Evolutionary conservation across 139 green algal genomes (phyloP).

Genomic region (Diplosphaera chodatii): DNA sequence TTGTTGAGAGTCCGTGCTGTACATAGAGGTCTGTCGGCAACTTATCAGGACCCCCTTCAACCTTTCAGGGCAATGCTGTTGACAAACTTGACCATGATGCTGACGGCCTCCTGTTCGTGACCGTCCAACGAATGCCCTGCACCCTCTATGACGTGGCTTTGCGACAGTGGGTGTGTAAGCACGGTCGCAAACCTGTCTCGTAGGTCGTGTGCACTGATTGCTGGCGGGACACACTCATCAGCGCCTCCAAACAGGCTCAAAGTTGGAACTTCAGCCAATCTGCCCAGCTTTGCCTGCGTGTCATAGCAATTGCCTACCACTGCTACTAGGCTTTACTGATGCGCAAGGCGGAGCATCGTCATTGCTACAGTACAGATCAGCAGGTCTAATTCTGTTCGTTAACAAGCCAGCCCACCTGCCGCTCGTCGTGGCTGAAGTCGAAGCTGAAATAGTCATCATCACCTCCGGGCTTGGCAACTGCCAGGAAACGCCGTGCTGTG

Average conservation of each 20-base stretch:
- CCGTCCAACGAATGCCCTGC: slow-evolving; percentile 26
- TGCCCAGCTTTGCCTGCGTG: slow-evolving; percentile 3
- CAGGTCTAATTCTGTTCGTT: no score
- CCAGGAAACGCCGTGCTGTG: slow-evolving; percentile 6
- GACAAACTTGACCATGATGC: slow-evolving; percentile 21
- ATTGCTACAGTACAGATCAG: no score
- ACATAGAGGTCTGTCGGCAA: no score
- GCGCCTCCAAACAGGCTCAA: slow-evolving; percentile 39
- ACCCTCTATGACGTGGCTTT: slow-evolving; percentile 19
- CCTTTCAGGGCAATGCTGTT: background rate
- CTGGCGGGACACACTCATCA: slow-evolving; percentile 43
- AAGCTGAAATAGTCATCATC: slow-evolving; percentile 68
- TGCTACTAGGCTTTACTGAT: no score
- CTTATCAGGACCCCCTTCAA: no score
- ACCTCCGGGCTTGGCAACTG: slow-evolving; percentile 9
- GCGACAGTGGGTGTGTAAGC: slow-evolving; percentile 16
- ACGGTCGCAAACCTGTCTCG: slow-evolving; percentile 19
- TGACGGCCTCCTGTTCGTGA: slow-evolving; percentile 23
- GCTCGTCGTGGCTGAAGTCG: slow-evolving; percentile 22
- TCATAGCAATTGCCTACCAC: no score
- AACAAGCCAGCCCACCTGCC: slow-evolving; percentile 13
- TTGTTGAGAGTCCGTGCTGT: no score
- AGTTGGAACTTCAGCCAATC: slow-evolving; percentile 21
- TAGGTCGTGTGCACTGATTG: slow-evolving; percentile 1
- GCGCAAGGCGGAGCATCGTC: no score